Conservation (phyloP, 1,284 basidiomycete species). For the Ustilago shanxiensis region DNA sequence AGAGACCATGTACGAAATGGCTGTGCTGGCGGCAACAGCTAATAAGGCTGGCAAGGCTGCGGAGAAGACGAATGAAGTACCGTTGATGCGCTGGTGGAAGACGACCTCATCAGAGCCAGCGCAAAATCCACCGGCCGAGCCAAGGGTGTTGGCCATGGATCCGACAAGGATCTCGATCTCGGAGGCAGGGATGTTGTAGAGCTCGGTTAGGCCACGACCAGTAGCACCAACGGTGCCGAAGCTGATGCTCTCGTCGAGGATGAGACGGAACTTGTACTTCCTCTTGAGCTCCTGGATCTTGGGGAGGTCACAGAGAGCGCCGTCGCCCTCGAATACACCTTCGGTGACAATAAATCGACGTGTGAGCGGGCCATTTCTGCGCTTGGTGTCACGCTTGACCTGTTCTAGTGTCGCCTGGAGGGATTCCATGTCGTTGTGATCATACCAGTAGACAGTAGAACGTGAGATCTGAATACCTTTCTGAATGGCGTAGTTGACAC, state of each 20-base stretch:
- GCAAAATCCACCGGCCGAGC: slow-evolving; percentile 92
- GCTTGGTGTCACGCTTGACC: slow-evolving; percentile 87
- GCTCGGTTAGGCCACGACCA: slow-evolving; percentile 92
- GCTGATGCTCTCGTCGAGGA: slow-evolving; percentile 93
- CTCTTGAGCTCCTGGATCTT: slow-evolving; percentile 92
- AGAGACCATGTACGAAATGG: slow-evolving; percentile 79
- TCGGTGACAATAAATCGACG: slow-evolving; percentile 96
- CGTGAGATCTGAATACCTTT: slow-evolving; percentile 97
- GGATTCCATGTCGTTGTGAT: slow-evolving; percentile 92
- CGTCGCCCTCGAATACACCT: slow-evolving; percentile 95
- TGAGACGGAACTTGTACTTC: slow-evolving; percentile 94
- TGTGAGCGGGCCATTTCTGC: slow-evolving; percentile 84
- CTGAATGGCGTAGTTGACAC: slow-evolving; percentile 93
- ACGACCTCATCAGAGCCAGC: slow-evolving; percentile 87
- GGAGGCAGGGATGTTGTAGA: slow-evolving; percentile 83
- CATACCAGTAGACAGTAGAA: slow-evolving; percentile 90
- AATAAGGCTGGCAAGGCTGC: slow-evolving; percentile 92
- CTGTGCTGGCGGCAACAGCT: slow-evolving; percentile 86
- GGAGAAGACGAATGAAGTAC: slow-evolving; percentile 94
- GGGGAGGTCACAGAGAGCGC: slow-evolving; percentile 89
- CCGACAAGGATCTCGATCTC: slow-evolving; percentile 77
- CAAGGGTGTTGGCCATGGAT: slow-evolving; percentile 86
- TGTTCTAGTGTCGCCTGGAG: slow-evolving; percentile 87
- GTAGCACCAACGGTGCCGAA: slow-evolving; percentile 93
- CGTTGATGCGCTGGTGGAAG: slow-evolving; percentile 96